Evolutionary conservation across 495 filamentous ascomycete species (phyloP).

Genomic region (Penicillium coprophilum): DNA sequence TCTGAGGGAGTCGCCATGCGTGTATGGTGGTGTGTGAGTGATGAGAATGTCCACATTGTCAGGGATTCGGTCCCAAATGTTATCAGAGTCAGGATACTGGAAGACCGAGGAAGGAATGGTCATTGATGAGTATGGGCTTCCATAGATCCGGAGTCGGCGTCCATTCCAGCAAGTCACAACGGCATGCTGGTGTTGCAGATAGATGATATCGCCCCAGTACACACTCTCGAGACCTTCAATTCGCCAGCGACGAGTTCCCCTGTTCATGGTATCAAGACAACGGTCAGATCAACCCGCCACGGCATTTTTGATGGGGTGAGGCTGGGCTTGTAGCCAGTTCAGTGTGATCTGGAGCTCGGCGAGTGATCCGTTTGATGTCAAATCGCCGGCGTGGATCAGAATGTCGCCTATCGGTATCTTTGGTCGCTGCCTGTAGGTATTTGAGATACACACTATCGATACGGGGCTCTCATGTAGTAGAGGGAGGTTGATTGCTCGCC

Average conservation of each 20-base stretch:
- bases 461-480: neutral
- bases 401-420: neutral
- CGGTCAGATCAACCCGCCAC: neutral
- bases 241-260: neutral
- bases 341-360: neutral
- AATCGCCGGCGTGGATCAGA: conserved; percentile 1
- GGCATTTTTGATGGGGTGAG: neutral
- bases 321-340: conserved; percentile 1
- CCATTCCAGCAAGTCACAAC: neutral
- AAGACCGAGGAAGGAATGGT: neutral
- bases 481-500: neutral
- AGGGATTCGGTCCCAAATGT: neutral
- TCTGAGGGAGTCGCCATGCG: neutral
- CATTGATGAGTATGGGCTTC: neutral
- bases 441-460: neutral
- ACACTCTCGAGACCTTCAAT: neutral
- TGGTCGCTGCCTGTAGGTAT: neutral
- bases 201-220: neutral
- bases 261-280: neutral
- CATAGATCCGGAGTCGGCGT: neutral
- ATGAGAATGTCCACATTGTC: neutral
- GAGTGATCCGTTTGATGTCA: neutral
- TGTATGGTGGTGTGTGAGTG: conserved; percentile 5
- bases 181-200: neutral
- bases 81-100: neutral